Evolutionary conservation across 305 asterid genomes (phyloP).

Genomic region (Coffea humblotiana): DNA sequence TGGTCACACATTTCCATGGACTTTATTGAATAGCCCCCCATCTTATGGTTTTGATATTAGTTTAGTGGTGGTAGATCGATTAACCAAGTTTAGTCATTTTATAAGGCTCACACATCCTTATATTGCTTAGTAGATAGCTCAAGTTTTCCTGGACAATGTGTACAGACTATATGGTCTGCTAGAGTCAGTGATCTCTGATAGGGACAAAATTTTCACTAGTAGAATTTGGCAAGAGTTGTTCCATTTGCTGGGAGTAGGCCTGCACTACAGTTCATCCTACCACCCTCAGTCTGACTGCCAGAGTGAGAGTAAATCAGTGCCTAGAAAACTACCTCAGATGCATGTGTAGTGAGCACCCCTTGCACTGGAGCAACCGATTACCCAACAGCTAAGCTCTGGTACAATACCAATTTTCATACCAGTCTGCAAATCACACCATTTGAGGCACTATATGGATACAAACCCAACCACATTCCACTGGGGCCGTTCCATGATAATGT

Average conservation of each 20-base stretch:
- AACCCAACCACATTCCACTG: background rate
- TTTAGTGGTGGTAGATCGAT: background rate
- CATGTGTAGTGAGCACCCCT: background rate
- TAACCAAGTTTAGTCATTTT: slow-evolving; percentile 10
- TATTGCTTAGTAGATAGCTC: background rate
- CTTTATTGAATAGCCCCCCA: background rate
- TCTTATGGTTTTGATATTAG: background rate
- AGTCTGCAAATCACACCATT: background rate
- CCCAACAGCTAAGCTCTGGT: slow-evolving; percentile 2
- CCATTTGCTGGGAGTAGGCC: background rate
- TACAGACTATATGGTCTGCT: background rate
- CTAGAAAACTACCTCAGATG: background rate
- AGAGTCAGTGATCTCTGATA: background rate
- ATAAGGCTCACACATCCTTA: background rate
- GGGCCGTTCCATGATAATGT: too few species aligned
- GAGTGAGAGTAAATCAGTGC: background rate
- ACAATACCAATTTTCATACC: background rate
- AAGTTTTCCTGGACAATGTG: background rate
- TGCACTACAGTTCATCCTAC: background rate
- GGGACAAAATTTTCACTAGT: background rate
- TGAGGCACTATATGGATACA: background rate
- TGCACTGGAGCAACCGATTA: background rate
- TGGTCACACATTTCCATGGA: slow-evolving; percentile 17
- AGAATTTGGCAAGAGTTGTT: background rate
- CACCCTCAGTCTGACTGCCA: background rate